Conservation (phyloP, 345 rosid genomes). For the Citrus cavaleriei region DNA sequence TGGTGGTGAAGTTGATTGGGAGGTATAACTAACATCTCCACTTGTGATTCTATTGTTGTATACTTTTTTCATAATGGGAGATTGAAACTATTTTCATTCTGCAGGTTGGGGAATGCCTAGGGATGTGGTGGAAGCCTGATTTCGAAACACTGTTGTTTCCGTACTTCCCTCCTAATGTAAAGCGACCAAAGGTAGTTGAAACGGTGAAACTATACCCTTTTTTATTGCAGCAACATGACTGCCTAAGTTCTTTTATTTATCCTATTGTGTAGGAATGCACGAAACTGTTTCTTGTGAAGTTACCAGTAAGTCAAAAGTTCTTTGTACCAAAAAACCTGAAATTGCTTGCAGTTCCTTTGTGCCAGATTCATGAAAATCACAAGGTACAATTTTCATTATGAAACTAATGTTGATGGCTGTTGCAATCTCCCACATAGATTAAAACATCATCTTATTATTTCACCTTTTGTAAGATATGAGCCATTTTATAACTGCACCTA, state of each 20-base stretch:
- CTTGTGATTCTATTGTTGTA: background rate
- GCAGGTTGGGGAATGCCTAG: conserved; percentile 78
- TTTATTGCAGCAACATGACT: background rate
- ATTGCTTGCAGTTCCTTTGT: conserved; percentile 80
- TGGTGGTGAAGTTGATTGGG: conserved; percentile 42
- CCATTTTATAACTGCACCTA: background rate
- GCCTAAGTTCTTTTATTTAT: background rate
- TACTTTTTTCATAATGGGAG: background rate
- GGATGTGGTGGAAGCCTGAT: conserved; percentile 89
- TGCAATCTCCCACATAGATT: background rate
- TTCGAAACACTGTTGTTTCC: conserved; percentile 66
- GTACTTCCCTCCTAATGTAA: conserved; percentile 54
- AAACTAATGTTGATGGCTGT: background rate
- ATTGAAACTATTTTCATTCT: background rate
- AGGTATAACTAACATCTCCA: conserved; percentile 37
- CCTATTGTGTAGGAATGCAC: conserved; percentile 56
- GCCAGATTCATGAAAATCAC: conserved; percentile 66
- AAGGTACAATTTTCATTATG: conserved; percentile 36
- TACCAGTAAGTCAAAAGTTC: conserved; percentile 56
- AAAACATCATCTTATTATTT: background rate
- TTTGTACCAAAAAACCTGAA: conserved; percentile 73
- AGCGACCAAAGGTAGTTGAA: conserved; percentile 61
- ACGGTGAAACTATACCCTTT: conserved; percentile 1
- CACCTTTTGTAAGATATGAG: background rate
- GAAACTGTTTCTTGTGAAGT: conserved; percentile 70